Percentiles rank a stretch among this genome's conserved stretches.
phyloP scores from a whole-genome alignment of 2,329 filamentous ascomycete genomes.

The Myrmaecium sp. region DNA sequence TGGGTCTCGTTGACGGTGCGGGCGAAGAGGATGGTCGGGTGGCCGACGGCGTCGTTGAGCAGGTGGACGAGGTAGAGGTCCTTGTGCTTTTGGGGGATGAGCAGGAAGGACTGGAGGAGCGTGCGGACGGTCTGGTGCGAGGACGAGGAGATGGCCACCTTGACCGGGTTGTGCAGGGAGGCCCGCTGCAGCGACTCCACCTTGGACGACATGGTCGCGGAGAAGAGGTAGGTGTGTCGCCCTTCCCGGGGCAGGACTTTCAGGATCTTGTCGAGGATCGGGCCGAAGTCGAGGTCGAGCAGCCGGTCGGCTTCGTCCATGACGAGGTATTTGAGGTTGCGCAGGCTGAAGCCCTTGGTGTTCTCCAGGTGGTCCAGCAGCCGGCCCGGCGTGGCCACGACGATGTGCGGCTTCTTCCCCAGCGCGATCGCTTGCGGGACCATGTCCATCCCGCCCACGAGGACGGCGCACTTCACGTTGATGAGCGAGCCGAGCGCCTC shows the following conservation, averaged over 20 bases:
- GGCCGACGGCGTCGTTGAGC: constrained; percentile 71
- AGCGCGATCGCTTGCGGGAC: constrained; percentile 78
- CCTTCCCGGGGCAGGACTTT: constrained; percentile 54
- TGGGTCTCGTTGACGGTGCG: constrained; percentile 85
- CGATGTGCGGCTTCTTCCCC: constrained; percentile 87
- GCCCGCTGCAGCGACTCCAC: constrained; percentile 86
- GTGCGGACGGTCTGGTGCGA: constrained; percentile 88
- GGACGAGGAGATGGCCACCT: constrained; percentile 63
- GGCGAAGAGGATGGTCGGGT: constrained; percentile 78
- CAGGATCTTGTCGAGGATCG: constrained; percentile 81
- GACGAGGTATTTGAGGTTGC: constrained; percentile 69
- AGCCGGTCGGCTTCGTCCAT: constrained; percentile 91
- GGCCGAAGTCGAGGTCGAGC: constrained; percentile 86
- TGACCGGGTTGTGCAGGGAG: constrained; percentile 66
- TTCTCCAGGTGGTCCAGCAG: constrained; percentile 87
- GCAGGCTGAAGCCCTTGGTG: constrained; percentile 85
- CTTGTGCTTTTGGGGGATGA: constrained; percentile 75
- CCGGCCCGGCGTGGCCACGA: constrained; percentile 82
- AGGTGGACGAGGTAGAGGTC: constrained; percentile 80
- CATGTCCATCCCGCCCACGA: constrained; percentile 94
- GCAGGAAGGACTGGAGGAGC: constrained; percentile 69
- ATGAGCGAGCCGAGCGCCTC: constrained; percentile 79
- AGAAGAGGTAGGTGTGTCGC: constrained; percentile 72
- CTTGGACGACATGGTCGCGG: constrained; percentile 84
- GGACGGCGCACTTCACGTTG: constrained; percentile 66